Percentiles rank a stretch among this genome's conserved stretches.
Evolutionary conservation across 2,329 filamentous ascomycete genomes (phyloP).

Genomic region (Cercospora sp.): DNA sequence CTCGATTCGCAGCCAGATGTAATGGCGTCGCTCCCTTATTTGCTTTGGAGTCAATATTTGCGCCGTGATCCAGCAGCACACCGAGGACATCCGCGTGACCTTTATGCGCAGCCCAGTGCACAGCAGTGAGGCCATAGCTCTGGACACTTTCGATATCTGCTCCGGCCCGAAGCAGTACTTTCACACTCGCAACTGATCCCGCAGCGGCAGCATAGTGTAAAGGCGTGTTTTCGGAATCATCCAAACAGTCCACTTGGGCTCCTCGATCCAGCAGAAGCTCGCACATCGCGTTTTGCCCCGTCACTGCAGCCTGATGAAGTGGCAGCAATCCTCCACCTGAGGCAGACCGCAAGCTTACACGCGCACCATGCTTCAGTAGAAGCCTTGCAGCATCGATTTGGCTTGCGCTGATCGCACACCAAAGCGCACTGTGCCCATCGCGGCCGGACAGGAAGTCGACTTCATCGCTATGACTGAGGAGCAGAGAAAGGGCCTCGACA

Average conservation of each 20-base stretch:
- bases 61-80: slow-evolving; percentile 27
- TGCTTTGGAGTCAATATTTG: slow-evolving; percentile 25
- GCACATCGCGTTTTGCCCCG: slow-evolving; percentile 33
- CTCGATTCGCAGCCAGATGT: slow-evolving; percentile 33
- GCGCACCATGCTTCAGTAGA: slow-evolving; percentile 32
- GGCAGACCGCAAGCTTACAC: slow-evolving; percentile 29
- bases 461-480: slow-evolving; percentile 31
- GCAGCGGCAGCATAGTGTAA: slow-evolving; percentile 35
- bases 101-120: slow-evolving; percentile 36
- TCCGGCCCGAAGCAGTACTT: slow-evolving; percentile 26
- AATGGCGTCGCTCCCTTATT: slow-evolving; percentile 30
- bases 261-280: slow-evolving; percentile 34
- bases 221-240: slow-evolving; percentile 32
- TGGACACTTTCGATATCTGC: slow-evolving; percentile 30
- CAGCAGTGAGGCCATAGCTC: slow-evolving; percentile 29
- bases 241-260: slow-evolving; percentile 31
- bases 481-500: slow-evolving; percentile 29
- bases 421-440: slow-evolving; percentile 35
- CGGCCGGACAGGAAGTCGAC: slow-evolving; percentile 33
- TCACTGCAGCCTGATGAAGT: slow-evolving; percentile 36
- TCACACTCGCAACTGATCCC: slow-evolving; percentile 26
- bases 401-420: slow-evolving; percentile 34
- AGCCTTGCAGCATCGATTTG: slow-evolving; percentile 33
- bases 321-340: slow-evolving; percentile 28
- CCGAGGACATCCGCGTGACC: slow-evolving; percentile 31